Conservation (phyloP, 192 early-diverging fungal genomes). For the Geranomyces michiganensis region DNA sequence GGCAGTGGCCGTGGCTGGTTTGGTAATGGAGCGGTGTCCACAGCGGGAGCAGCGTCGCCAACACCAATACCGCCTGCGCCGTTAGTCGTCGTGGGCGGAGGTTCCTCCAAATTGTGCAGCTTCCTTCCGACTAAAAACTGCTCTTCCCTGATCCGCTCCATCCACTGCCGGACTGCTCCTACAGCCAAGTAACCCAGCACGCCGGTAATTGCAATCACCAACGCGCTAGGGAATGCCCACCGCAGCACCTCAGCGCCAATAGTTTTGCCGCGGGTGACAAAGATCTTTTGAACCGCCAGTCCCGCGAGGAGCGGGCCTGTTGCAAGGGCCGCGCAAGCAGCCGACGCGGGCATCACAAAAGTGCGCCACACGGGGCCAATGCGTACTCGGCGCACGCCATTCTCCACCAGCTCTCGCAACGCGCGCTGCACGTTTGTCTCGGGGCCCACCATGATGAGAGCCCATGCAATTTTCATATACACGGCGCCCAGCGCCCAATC, state of each 20-base stretch:
- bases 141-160: constrained; percentile 77
- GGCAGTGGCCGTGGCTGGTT: background rate
- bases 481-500: constrained; percentile 75
- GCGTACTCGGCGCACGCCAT: constrained; percentile 31
- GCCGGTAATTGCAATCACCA: constrained; percentile 35
- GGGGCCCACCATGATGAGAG: constrained; percentile 32
- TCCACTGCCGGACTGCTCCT: constrained; percentile 62
- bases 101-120: constrained; percentile 77
- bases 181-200: background rate
- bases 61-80: no score
- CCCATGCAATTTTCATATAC: constrained; percentile 65
- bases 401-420: constrained; percentile 3
- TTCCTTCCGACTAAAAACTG: constrained; percentile 81
- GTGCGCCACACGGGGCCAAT: constrained; percentile 21
- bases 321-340: constrained; percentile 5
- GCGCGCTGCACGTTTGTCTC: constrained; percentile 33
- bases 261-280: background rate
- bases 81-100: background rate
- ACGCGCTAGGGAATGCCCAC: constrained; percentile 23
- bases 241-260: background rate
- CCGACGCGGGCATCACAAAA: constrained; percentile 22
- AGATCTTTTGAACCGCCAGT: background rate
- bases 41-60: background rate
- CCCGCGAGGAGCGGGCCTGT: background rate
- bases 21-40: background rate